Evolutionary conservation across 2,329 filamentous ascomycete species (phyloP).

Genomic region (Epichloe coenophiala): DNA sequence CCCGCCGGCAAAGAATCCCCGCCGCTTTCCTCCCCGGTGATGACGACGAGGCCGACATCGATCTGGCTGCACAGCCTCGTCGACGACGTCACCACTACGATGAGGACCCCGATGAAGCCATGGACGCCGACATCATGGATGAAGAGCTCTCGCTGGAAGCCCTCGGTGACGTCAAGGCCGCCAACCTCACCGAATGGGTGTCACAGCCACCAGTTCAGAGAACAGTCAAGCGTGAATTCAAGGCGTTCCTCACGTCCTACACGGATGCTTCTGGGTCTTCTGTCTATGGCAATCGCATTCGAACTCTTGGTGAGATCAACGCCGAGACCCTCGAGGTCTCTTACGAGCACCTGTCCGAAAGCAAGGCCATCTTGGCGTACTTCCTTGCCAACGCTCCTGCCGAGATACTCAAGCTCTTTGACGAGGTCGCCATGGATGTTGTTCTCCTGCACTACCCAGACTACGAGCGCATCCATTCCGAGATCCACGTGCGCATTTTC

Average conservation of each 20-base stretch:
- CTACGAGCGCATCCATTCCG: conserved; percentile 92
- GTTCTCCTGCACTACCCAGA: conserved; percentile 93
- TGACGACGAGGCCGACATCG: conserved; percentile 71
- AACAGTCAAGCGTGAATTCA: conserved; percentile 93
- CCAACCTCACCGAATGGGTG: conserved; percentile 91
- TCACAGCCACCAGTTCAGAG: conserved; percentile 78
- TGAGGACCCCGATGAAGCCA: conserved; percentile 83
- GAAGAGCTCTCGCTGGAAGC: conserved; percentile 89
- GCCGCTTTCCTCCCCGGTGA: conserved; percentile 67
- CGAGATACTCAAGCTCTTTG: conserved; percentile 93
- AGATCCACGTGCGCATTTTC: conserved; percentile 94
- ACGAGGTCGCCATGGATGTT: conserved; percentile 92
- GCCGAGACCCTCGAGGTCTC: conserved; percentile 93
- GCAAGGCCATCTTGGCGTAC: conserved; percentile 88
- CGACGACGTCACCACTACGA: conserved; percentile 84
- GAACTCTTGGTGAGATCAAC: conserved; percentile 93
- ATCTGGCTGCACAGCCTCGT: conserved; percentile 74
- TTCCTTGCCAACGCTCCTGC: conserved; percentile 90
- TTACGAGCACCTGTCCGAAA: conserved; percentile 79
- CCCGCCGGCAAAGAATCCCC: conserved; percentile 52
- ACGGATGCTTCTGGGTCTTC: conserved; percentile 80
- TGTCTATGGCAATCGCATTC: conserved; percentile 87
- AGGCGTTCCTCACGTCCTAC: conserved; percentile 91
- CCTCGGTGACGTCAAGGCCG: conserved; percentile 82
- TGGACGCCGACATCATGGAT: conserved; percentile 88